A percentile compares a stretch with the other conserved stretches of the same genome.
phyloP scores from a whole-genome alignment of 352 stramenopile species.

The Phytophthora pini region DNA sequence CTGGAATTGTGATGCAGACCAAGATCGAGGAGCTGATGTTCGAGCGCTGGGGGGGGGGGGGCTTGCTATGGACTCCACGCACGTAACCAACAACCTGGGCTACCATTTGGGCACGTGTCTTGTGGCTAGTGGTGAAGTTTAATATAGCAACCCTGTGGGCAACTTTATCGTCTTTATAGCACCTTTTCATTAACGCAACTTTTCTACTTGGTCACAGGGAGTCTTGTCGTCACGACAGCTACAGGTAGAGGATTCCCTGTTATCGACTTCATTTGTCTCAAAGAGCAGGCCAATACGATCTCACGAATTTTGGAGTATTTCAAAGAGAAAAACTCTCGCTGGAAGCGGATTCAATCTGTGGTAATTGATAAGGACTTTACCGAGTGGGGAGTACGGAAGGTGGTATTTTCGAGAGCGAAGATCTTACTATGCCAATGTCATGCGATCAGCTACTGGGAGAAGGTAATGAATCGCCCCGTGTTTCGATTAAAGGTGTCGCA shows the following conservation, averaged over 20 bases:
- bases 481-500: constrained; percentile 23
- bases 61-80: constrained; percentile 35
- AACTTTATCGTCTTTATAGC: neutral
- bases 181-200: neutral
- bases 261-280: neutral
- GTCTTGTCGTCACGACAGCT: neutral
- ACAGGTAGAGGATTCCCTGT: neutral
- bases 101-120: constrained; percentile 23
- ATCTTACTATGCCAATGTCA: constrained; percentile 29
- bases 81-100: constrained; percentile 26
- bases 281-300: neutral
- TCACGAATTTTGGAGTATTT: neutral
- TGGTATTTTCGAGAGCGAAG: constrained; percentile 4
- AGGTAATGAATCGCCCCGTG: constrained; percentile 7
- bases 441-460: constrained; percentile 23
- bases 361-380: neutral
- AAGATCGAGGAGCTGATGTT: constrained; percentile 26
- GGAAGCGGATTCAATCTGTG: neutral
- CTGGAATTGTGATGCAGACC: constrained; percentile 18
- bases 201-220: neutral
- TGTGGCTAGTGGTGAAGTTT: neutral
- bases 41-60: constrained; percentile 11
- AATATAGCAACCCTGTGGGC: neutral
- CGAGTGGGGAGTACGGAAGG: neutral
- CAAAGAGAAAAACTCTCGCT: neutral